These are phyloP conservation scores for Trichosporon asahii DNA, from an alignment of 1,284 basidiomycete genomes.

Conservation along the genomic window DNA sequence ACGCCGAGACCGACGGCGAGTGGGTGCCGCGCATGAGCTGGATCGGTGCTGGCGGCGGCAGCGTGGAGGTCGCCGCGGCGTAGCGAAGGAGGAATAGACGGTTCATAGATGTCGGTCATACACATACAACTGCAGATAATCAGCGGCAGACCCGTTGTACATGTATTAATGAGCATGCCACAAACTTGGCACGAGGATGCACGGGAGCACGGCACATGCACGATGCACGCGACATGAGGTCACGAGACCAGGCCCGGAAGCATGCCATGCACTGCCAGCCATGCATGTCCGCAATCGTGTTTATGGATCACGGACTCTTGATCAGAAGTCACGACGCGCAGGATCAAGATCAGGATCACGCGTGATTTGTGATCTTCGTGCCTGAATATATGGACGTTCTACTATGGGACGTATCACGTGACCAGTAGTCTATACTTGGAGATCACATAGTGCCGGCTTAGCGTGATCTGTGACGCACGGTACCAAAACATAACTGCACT, in stretches of 20 bases:
- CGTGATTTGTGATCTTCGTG: neutral
- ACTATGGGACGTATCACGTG: neutral
- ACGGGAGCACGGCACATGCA: neutral
- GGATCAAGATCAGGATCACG: slow-evolving; percentile 1
- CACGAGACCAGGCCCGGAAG: neutral
- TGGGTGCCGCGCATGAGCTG: slow-evolving; percentile 12
- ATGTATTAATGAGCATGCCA: neutral
- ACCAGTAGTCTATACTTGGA: neutral
- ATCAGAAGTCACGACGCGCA: neutral
- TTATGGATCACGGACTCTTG: neutral
- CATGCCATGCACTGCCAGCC: neutral
- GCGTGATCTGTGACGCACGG: neutral
- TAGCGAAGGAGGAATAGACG: neutral
- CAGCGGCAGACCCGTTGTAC: neutral
- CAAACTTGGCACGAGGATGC: neutral
- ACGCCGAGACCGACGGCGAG: neutral
- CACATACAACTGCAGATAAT: neutral
- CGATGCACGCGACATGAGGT: neutral
- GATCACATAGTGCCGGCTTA: neutral
- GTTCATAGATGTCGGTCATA: neutral
- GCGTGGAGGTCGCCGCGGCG: slow-evolving; percentile 11
- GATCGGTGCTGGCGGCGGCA: slow-evolving; percentile 2
- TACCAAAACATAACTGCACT: neutral
- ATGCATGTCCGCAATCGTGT: neutral
- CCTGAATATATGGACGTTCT: neutral